A percentile compares a stretch with the other conserved stretches of the same genome.
These are phyloP conservation scores for Davidsoniella eucalypti DNA, from an alignment of 2,329 filamentous ascomycete genomes.

Conservation along the genomic window DNA sequence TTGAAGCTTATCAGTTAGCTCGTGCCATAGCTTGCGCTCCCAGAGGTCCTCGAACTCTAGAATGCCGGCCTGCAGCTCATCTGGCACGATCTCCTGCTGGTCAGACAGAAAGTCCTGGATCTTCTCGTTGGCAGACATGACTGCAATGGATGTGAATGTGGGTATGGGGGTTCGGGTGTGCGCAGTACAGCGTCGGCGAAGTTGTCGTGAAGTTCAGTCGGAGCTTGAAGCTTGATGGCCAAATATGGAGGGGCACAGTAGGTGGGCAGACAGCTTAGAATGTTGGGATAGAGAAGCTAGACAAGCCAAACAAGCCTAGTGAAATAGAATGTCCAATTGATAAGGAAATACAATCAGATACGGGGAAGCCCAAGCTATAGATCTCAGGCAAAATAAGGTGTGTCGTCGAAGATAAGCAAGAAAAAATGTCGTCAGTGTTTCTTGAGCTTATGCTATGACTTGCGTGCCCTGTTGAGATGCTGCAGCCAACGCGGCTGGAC, in stretches of 20 bases:
- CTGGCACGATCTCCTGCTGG: constrained; percentile 73
- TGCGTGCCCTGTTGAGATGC: not conserved
- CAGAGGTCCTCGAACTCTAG: constrained; percentile 90
- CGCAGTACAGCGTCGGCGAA: not conserved
- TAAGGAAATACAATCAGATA: no score
- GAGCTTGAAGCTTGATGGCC: no score
- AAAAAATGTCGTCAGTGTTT: not conserved
- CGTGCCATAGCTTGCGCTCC: constrained; percentile 98
- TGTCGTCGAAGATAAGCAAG: no score
- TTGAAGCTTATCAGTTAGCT: constrained; percentile 78
- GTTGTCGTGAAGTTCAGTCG: not conserved
- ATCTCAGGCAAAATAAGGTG: no score
- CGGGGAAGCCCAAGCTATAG: no score
- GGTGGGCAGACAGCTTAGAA: no score
- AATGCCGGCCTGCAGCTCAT: constrained; percentile 74
- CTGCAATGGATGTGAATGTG: constrained; percentile 5
- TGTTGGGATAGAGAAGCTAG: no score
- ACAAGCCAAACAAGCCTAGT: no score
- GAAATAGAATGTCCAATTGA: no score
- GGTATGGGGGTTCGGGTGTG: not conserved
- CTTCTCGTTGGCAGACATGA: constrained; percentile 40
- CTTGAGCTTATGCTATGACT: not conserved
- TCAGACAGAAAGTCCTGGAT: constrained; percentile 86
- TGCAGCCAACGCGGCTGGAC: constrained; percentile 22
- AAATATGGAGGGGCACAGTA: no score